Conservation (phyloP, 768 basidiomycete species). For the Phylloporus arenicola region DNA sequence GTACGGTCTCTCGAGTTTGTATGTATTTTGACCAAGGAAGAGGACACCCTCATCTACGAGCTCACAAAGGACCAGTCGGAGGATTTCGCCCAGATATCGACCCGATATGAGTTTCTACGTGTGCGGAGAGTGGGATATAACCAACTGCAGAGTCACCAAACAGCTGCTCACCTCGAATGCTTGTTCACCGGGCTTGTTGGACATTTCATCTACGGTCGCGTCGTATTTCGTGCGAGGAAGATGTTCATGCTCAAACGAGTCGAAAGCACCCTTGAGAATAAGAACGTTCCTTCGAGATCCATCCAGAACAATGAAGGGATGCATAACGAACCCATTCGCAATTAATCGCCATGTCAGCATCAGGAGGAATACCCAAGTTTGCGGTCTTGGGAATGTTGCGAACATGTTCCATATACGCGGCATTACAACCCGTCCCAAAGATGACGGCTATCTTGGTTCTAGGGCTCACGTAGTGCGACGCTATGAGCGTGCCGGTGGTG, state of each 20-base stretch:
- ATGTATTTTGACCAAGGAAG: slow-evolving; percentile 97
- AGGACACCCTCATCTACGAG: slow-evolving; percentile 95
- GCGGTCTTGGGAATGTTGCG: slow-evolving; percentile 82
- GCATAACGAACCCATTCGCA: slow-evolving; percentile 78
- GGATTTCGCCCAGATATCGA: slow-evolving; percentile 92
- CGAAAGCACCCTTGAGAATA: slow-evolving; percentile 78
- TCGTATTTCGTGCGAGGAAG: slow-evolving; percentile 96
- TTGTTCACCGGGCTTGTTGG: slow-evolving; percentile 96
- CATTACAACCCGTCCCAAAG: slow-evolving; percentile 98
- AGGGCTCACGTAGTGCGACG: slow-evolving; percentile 92
- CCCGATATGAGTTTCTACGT: slow-evolving; percentile 90
- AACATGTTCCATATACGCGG: slow-evolving; percentile 94
- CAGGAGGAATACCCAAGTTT: slow-evolving; percentile 58
- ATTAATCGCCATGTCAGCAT: slow-evolving; percentile 86
- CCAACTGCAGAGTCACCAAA: neutral
- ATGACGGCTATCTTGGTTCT: slow-evolving; percentile 91
- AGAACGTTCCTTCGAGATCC: neutral
- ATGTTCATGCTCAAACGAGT: slow-evolving; percentile 91
- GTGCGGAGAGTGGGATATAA: neutral
- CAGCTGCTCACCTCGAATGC: slow-evolving; percentile 68
- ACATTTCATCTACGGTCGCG: slow-evolving; percentile 81
- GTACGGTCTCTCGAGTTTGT: slow-evolving; percentile 93
- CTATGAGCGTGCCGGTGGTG: slow-evolving; percentile 96
- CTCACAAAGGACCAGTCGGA: slow-evolving; percentile 91
- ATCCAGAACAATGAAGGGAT: neutral